These are phyloP conservation scores for Saccharomycopsis sp. DNA, from an alignment of 805 yeast genomes.

Conservation along the genomic window DNA sequence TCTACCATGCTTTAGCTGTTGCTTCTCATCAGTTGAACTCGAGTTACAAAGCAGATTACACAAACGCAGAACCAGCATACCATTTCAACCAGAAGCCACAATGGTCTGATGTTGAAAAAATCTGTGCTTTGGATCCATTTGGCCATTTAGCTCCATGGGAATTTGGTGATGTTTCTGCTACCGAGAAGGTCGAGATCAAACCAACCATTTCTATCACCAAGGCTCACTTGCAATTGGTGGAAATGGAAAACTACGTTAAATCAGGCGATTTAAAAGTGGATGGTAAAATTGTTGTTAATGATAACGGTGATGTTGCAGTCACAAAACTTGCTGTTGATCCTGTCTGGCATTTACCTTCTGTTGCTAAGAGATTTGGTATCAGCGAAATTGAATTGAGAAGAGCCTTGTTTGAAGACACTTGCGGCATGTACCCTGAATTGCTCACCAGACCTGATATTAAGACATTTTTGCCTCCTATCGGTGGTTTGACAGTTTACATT, in stretches of 20 bases:
- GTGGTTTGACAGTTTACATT: conserved; percentile 60
- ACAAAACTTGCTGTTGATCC: conserved; percentile 66
- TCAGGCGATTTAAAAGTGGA: conserved; percentile 50
- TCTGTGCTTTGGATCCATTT: conserved; percentile 60
- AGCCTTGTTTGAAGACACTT: conserved; percentile 60
- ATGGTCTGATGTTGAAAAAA: conserved; percentile 51
- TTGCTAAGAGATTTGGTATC: conserved; percentile 55
- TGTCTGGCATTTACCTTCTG: conserved; percentile 66
- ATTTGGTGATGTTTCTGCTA: conserved; percentile 37
- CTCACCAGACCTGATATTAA: conserved; percentile 63
- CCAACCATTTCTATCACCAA: conserved; percentile 65
- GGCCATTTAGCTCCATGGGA: conserved; percentile 63
- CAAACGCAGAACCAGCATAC: conserved; percentile 59
- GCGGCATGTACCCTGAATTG: conserved; percentile 65
- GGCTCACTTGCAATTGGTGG: conserved; percentile 56
- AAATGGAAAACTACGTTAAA: conserved; percentile 49
- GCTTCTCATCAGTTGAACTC: conserved; percentile 52
- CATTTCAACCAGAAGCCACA: conserved; percentile 46
- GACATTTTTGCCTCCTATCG: conserved; percentile 62
- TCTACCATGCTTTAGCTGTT: conserved; percentile 60
- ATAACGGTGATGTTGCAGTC: conserved; percentile 53
- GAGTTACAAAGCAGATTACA: conserved; percentile 50
- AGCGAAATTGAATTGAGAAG: conserved; percentile 50
- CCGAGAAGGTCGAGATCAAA: conserved; percentile 48
- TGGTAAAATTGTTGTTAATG: conserved; percentile 53